phyloP scores from a whole-genome alignment of 768 basidiomycete species.

The Melanogaster broomeanus region DNA sequence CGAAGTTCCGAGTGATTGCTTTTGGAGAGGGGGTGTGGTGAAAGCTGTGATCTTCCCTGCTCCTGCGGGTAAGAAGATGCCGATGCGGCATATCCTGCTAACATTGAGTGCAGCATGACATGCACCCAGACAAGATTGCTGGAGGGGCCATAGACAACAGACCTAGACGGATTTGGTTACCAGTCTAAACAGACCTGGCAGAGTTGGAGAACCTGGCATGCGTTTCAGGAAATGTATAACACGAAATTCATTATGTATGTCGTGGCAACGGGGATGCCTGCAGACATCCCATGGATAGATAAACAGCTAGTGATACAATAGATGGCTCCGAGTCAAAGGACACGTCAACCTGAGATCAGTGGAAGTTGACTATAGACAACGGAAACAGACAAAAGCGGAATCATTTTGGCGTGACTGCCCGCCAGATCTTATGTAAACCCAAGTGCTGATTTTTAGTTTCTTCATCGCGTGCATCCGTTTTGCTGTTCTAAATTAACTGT shows the following conservation, averaged over 20 bases:
- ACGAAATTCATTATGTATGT: neutral
- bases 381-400: too few relatives aligned
- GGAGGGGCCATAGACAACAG: slow-evolving; percentile 75
- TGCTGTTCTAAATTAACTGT: neutral
- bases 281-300: slow-evolving; percentile 13
- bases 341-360: too few relatives aligned
- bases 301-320: too few relatives aligned
- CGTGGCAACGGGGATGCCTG: neutral
- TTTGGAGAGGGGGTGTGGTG: slow-evolving; percentile 70
- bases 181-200: too few relatives aligned
- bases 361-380: too few relatives aligned
- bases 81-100: slow-evolving; percentile 76
- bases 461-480: too few relatives aligned
- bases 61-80: slow-evolving; percentile 84
- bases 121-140: slow-evolving; percentile 75
- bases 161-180: too few relatives aligned
- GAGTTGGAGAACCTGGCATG: slow-evolving; percentile 9
- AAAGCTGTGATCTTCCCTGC: slow-evolving; percentile 93
- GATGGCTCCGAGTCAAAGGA: neutral
- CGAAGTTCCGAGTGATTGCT: slow-evolving; percentile 43
- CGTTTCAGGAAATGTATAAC: neutral
- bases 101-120: slow-evolving; percentile 69
- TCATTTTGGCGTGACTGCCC: too few relatives aligned
- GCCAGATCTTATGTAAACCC: too few relatives aligned
- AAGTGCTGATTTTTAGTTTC: too few relatives aligned